A percentile compares a stretch with the other conserved stretches of the same genome.
Evolutionary conservation across 768 basidiomycete genomes (phyloP).

Genomic region (Podaxis carcinomalis): DNA sequence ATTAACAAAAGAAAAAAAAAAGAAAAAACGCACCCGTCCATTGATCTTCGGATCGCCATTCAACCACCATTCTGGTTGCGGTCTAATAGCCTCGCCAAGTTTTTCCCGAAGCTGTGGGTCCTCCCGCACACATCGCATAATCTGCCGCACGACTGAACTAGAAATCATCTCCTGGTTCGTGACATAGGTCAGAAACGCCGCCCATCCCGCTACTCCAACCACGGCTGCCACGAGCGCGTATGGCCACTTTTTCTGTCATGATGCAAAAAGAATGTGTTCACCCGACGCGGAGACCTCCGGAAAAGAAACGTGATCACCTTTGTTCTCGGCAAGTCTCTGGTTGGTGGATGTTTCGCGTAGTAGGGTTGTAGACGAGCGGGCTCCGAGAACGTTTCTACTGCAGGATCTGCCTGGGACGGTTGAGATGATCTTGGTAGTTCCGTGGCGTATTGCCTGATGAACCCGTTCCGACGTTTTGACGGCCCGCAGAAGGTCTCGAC

Average conservation of each 20-base stretch:
- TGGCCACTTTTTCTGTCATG: conserved; percentile 52
- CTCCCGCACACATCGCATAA: conserved; percentile 56
- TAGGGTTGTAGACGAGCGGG: conserved; percentile 10
- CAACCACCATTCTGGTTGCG: conserved; percentile 68
- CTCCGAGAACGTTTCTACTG: conserved; percentile 16
- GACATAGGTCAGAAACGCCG: conserved; percentile 60
- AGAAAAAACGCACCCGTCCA: conserved; percentile 50
- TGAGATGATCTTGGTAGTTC: too few species aligned
- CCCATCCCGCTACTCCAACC: conserved; percentile 61
- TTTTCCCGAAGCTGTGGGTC: conserved; percentile 43
- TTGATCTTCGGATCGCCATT: conserved; percentile 72
- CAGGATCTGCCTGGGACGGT: conserved; percentile 19
- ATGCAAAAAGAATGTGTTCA: neutral
- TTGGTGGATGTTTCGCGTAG: conserved; percentile 16
- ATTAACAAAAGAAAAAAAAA: neutral
- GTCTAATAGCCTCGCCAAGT: conserved; percentile 63
- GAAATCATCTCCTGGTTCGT: conserved; percentile 78
- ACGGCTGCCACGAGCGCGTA: conserved; percentile 42
- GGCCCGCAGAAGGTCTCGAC: conserved; percentile 9
- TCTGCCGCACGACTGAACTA: conserved; percentile 66
- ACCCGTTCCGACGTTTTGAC: neutral
- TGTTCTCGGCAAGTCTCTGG: conserved; percentile 30
- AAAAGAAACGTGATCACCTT: conserved; percentile 22
- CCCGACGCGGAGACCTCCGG: neutral
- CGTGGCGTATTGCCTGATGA: conserved; percentile 14